A percentile compares a stretch with the other conserved stretches of the same genome.
These are phyloP conservation scores for Saprolegnia diclina DNA, from an alignment of 352 stramenopile species.

Conservation along the genomic window DNA sequence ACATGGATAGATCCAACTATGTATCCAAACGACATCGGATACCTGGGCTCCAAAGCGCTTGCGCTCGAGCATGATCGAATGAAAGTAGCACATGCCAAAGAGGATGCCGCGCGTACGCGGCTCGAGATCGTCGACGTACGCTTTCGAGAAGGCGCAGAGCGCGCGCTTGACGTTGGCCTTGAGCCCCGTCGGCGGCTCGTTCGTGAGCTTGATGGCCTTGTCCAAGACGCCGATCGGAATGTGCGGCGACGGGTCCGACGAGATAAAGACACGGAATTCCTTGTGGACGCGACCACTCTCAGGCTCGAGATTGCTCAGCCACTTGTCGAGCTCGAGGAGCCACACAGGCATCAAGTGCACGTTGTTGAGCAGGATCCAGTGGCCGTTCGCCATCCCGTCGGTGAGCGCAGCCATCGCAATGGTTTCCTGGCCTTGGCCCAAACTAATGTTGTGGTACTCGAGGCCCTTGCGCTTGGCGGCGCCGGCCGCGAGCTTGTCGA, in stretches of 20 bases:
- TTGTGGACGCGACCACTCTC: constrained; percentile 39
- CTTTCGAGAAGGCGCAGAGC: constrained; percentile 67
- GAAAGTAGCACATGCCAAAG: constrained; percentile 90
- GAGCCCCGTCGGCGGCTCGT: constrained; percentile 77
- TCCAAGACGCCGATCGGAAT: constrained; percentile 88
- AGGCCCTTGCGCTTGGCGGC: constrained; percentile 91
- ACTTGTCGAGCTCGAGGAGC: constrained; percentile 89
- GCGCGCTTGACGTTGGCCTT: constrained; percentile 87
- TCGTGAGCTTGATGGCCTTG: constrained; percentile 86
- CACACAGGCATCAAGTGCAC: constrained; percentile 93
- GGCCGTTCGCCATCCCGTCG: constrained; percentile 83
- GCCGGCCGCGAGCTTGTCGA: constrained; percentile 91
- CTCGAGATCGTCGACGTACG: constrained; percentile 77
- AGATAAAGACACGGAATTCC: constrained; percentile 85
- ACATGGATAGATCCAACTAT: background rate
- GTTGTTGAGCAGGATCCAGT: constrained; percentile 95
- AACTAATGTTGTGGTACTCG: constrained; percentile 94
- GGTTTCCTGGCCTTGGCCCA: constrained; percentile 91
- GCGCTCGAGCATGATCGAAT: constrained; percentile 88
- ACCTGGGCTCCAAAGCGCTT: constrained; percentile 85
- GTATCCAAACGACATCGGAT: background rate
- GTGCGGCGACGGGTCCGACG: constrained; percentile 71
- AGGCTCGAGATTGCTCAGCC: constrained; percentile 66
- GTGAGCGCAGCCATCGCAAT: constrained; percentile 87
- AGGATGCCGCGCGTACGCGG: constrained; percentile 80